These are phyloP conservation scores for Chlamydomonas sp. DNA, from an alignment of 139 green algal genomes.

Conservation along the genomic window DNA sequence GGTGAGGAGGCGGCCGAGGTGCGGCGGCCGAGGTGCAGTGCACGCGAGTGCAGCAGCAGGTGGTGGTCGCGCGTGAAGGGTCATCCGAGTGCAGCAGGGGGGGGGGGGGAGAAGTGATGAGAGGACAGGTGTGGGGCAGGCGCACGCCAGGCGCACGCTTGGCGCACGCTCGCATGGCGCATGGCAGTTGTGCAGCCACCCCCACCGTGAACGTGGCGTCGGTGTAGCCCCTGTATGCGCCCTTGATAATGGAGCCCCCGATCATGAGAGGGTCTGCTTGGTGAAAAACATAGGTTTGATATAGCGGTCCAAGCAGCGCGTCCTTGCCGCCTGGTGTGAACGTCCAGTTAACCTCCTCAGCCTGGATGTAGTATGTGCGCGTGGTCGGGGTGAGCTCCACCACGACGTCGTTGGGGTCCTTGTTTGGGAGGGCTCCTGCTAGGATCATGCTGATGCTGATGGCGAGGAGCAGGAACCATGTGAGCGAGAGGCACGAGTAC, in stretches of 20 bases:
- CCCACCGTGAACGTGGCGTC: conserved; percentile 54
- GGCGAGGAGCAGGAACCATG: too few species aligned
- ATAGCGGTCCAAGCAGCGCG: background rate
- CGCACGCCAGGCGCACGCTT: background rate
- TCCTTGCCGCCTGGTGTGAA: conserved; percentile 5
- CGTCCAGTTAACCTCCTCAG: conserved; percentile 10
- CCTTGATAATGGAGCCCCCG: conserved; percentile 49
- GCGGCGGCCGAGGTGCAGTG: too few species aligned
- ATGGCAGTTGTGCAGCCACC: background rate
- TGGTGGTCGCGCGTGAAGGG: too few species aligned
- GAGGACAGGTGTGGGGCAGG: background rate
- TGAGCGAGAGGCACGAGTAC: too few species aligned
- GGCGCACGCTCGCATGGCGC: background rate
- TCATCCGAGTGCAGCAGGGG: too few species aligned
- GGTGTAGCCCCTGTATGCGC: conserved; percentile 51
- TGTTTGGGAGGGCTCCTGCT: too few species aligned
- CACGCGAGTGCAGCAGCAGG: too few species aligned
- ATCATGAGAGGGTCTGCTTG: conserved; percentile 11
- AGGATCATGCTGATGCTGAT: too few species aligned
- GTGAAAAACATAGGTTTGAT: background rate
- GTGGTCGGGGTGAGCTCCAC: too few species aligned
- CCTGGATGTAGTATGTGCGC: too few species aligned
- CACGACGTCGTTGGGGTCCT: too few species aligned
- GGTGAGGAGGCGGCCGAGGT: background rate
- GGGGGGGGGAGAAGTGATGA: background rate